A percentile compares a stretch with the other conserved stretches of the same genome.
Conservation (phyloP, 2,329 filamentous ascomycete genomes). For the Pseudogymnoascus sp. region DNA sequence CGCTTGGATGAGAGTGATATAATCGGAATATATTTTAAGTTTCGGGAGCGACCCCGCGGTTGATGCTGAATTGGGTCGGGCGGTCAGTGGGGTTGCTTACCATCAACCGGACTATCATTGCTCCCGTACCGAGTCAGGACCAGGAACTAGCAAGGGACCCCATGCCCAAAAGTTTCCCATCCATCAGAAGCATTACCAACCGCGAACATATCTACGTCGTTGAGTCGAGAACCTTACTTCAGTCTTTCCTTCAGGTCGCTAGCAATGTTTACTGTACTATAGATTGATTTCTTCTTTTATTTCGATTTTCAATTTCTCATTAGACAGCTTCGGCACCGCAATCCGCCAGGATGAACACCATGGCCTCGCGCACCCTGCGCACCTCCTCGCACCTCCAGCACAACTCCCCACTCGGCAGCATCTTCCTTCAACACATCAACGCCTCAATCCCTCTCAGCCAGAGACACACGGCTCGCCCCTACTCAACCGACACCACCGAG, state of each 20-base stretch:
- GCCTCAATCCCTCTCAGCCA: constrained; percentile 33
- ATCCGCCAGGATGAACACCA: constrained; percentile 9
- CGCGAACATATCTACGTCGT: background rate
- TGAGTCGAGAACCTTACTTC: background rate
- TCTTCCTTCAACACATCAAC: constrained; percentile 25
- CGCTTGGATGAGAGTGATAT: background rate
- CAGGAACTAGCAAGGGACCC: background rate
- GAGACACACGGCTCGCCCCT: constrained; percentile 34
- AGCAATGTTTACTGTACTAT: background rate
- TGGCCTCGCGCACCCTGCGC: constrained; percentile 21
- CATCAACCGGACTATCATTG: background rate
- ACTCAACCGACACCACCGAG: constrained; percentile 34
- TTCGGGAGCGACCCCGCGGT: constrained; percentile 1
- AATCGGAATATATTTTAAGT: constrained; percentile 2
- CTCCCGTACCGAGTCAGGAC: background rate
- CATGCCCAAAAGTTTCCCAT: background rate
- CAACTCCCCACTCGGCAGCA: constrained; percentile 8
- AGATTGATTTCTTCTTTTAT: background rate
- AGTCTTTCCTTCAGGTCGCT: background rate
- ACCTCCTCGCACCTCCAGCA: constrained; percentile 14
- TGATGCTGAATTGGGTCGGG: background rate
- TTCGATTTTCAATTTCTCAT: background rate
- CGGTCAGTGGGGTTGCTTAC: background rate
- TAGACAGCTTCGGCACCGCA: background rate
- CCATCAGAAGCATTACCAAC: background rate